These are phyloP conservation scores for Trichoderma asperellum DNA, from an alignment of 2,329 filamentous ascomycete species.

Conservation along the genomic window DNA sequence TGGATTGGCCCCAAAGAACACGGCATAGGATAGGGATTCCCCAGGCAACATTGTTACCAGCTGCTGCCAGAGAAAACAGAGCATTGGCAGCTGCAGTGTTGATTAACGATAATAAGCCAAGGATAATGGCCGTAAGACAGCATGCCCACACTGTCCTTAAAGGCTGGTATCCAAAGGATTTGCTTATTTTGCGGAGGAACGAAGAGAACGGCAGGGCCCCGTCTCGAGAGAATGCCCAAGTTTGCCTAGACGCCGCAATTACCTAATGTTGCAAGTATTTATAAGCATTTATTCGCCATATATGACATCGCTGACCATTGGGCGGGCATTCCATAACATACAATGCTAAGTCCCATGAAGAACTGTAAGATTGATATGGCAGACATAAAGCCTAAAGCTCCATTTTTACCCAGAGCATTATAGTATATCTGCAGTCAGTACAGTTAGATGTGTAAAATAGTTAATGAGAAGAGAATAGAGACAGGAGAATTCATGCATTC, in stretches of 20 bases:
- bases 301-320: neutral
- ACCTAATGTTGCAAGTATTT: neutral
- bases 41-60: conserved; percentile 12
- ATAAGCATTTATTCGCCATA: neutral
- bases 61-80: conserved; percentile 2
- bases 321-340: neutral
- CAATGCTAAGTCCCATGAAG: conserved; percentile 18
- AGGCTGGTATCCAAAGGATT: conserved; percentile 1
- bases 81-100: conserved; percentile 15
- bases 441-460: neutral
- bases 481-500: neutral
- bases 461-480: neutral
- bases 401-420: conserved; percentile 8
- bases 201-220: conserved; percentile 11
- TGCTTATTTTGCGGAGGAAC: conserved; percentile 5
- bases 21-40: conserved; percentile 8
- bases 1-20: conserved; percentile 2
- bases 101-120: conserved; percentile 5
- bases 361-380: conserved; percentile 6
- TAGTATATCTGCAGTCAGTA: conserved; percentile 4
- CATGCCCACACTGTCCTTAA: conserved; percentile 8
- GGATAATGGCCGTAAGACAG: neutral
- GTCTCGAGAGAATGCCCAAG: conserved; percentile 16
- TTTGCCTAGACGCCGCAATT: conserved; percentile 14
- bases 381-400: conserved; percentile 14